These are phyloP conservation scores for Artemisia annua DNA, from an alignment of 129 eudicot species.

Conservation along the genomic window DNA sequence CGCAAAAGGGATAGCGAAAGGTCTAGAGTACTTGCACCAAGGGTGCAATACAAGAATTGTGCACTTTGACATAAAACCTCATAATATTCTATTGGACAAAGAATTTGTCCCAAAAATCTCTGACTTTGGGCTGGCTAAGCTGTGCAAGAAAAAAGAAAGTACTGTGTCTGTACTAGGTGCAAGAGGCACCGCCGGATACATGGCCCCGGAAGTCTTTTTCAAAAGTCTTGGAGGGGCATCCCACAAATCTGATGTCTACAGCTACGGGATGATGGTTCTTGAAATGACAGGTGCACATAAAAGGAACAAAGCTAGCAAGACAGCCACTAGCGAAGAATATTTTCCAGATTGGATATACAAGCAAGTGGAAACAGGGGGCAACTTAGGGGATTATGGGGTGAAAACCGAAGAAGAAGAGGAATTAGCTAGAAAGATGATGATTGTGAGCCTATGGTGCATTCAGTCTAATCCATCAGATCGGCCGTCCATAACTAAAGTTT, in stretches of 20 bases:
- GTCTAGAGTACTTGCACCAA: slow-evolving; percentile 47
- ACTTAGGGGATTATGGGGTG: not conserved
- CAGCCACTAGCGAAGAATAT: slow-evolving; percentile 32
- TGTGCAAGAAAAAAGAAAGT: slow-evolving; percentile 36
- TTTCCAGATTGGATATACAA: slow-evolving; percentile 54
- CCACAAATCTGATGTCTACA: slow-evolving; percentile 55
- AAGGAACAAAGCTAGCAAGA: not conserved
- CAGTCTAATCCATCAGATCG: slow-evolving; percentile 37
- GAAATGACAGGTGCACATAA: slow-evolving; percentile 33
- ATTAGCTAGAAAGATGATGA: slow-evolving; percentile 47
- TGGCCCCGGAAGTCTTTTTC: slow-evolving; percentile 37
- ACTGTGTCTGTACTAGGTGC: slow-evolving; percentile 30
- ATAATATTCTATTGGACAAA: slow-evolving; percentile 44
- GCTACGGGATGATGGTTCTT: slow-evolving; percentile 52
- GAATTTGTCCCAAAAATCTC: slow-evolving; percentile 52
- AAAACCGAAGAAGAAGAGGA: slow-evolving; percentile 33
- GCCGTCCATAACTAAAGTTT: slow-evolving; percentile 3
- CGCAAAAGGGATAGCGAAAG: slow-evolving; percentile 43
- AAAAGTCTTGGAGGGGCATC: slow-evolving; percentile 43
- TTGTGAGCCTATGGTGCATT: slow-evolving; percentile 63
- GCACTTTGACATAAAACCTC: slow-evolving; percentile 56
- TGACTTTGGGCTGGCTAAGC: slow-evolving; percentile 51
- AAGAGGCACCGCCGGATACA: slow-evolving; percentile 41
- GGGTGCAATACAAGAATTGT: slow-evolving; percentile 52
- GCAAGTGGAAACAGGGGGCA: slow-evolving; percentile 29